Conservation (phyloP, 1,284 basidiomycete genomes). For the Sanguinoderma infundibulare region DNA sequence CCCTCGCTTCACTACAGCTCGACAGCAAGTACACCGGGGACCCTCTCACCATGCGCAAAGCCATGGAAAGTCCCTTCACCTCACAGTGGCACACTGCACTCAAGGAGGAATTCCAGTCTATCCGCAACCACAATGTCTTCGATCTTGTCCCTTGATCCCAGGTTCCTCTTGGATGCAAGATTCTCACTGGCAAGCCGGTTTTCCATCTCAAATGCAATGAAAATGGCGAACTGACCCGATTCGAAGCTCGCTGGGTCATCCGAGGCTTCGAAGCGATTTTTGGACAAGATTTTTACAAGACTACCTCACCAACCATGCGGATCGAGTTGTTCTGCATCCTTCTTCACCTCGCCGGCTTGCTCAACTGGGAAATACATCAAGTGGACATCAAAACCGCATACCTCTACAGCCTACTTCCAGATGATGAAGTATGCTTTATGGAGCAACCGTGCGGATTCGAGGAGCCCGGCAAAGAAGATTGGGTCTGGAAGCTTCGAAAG, state of each 20-base stretch:
- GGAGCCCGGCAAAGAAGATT: conserved; percentile 21
- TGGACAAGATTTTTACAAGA: conserved; percentile 13
- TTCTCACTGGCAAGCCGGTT: conserved; percentile 18
- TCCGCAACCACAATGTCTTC: conserved; percentile 16
- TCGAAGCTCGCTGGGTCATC: conserved; percentile 13
- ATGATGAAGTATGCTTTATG: conserved; percentile 41
- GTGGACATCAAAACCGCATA: conserved; percentile 53
- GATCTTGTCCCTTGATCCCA: conserved; percentile 11
- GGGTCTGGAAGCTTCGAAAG: conserved; percentile 11
- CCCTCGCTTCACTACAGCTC: conserved; percentile 6
- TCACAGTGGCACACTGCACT: conserved; percentile 30
- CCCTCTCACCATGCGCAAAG: conserved; percentile 30
- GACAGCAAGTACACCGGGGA: conserved; percentile 26
- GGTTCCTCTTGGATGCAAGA: conserved; percentile 8
- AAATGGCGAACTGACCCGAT: conserved; percentile 4
- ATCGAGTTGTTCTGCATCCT: conserved; percentile 15
- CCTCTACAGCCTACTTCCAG: conserved; percentile 42
- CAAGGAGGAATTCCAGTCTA: conserved; percentile 16
- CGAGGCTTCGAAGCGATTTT: conserved; percentile 14
- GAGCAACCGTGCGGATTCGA: conserved; percentile 41
- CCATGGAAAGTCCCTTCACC: conserved; percentile 25
- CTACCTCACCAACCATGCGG: conserved; percentile 20
- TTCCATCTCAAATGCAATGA: conserved; percentile 15
- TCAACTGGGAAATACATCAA: conserved; percentile 23
- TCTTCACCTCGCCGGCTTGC: conserved; percentile 7